Evolutionary conservation across 495 filamentous ascomycete genomes (phyloP), one percentile per base, ranked within the genome.

Genomic region (Cryomyces minteri): DNA sequence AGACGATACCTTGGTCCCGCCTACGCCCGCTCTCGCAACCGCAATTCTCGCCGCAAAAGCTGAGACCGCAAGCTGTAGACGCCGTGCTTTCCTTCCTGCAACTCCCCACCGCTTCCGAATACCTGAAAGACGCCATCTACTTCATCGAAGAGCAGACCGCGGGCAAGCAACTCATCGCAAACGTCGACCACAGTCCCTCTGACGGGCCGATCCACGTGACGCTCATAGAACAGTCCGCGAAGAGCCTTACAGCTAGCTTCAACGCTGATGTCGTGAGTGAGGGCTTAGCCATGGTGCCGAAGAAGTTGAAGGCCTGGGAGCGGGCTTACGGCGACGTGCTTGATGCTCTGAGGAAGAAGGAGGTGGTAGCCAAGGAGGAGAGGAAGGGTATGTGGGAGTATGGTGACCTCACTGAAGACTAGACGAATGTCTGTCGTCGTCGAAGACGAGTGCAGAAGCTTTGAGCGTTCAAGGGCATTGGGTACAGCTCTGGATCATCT

Each of bases 351-450:
- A 75, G 66, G 48, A 69, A 71, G 54, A 72, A 73, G 46, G 77
- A 94, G 65, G 64, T 70, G 11, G 69, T 77, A 62, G 90, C 92
- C 4, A 90, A 84, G 70, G 60, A 69, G 6, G 74, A 74, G 49
- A 73, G 82, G 46, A 68, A 74, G 44, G 92, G 92, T 6, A 88
- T 94, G 69, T 96, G 87, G 87, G 88, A 96, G 69, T 96, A 96
- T 66, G 92, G 92, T 47, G 92, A 96, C 63, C 66, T 92, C 59
- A 87, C 80, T 11, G 85, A 88, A 66, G 87, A 94, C 62, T 84
- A 77, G 46, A 51, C 51, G 46, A 31, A 2, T 4, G 9, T 36
- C 43, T 29, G n/a, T 14, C 1, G 4, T 6, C 42, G 44, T 44
- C 25, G 31, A 30, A 9, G 43, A 12, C 40, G 3, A 29, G 11